phyloP scores from a whole-genome alignment of 2,329 filamentous ascomycete species.

The Fusarium siculi region DNA sequence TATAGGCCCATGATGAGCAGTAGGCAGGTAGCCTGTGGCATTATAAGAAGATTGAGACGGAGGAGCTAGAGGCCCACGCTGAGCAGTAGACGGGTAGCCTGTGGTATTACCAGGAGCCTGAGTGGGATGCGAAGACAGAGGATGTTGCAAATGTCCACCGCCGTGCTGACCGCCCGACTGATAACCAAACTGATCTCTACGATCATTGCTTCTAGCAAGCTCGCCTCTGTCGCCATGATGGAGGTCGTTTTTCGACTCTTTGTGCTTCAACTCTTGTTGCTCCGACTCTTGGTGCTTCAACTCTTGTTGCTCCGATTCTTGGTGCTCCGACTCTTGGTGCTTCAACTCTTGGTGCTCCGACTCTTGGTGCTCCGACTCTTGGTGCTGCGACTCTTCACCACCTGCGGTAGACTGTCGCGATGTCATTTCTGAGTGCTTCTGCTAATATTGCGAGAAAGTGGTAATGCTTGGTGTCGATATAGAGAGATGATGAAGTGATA shows the following conservation, averaged over 20 bases:
- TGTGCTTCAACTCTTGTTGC: too few species aligned
- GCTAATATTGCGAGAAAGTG: background rate
- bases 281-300: fast-evolving
- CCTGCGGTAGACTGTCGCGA: background rate
- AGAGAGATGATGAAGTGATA: too few species aligned
- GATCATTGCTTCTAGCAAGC: background rate
- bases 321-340: background rate
- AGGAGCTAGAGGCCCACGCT: too few species aligned
- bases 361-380: too few species aligned
- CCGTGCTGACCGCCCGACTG: background rate
- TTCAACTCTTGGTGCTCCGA: too few species aligned
- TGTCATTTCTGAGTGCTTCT: background rate
- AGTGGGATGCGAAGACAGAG: background rate
- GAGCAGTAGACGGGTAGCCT: fast-evolving
- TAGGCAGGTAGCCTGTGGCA: too few species aligned
- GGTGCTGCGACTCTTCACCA: background rate
- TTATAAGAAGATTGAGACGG: too few species aligned
- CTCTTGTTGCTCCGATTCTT: background rate
- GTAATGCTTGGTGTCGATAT: background rate
- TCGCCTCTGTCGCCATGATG: background rate
- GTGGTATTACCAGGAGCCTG: too few species aligned
- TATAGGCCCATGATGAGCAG: too few species aligned
- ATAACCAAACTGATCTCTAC: background rate
- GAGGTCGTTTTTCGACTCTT: too few species aligned
- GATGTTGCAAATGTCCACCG: background rate